Base-by-base conservation (phyloP, 2,329 filamentous ascomycete genomes). In the Amphichorda felina region DNA sequence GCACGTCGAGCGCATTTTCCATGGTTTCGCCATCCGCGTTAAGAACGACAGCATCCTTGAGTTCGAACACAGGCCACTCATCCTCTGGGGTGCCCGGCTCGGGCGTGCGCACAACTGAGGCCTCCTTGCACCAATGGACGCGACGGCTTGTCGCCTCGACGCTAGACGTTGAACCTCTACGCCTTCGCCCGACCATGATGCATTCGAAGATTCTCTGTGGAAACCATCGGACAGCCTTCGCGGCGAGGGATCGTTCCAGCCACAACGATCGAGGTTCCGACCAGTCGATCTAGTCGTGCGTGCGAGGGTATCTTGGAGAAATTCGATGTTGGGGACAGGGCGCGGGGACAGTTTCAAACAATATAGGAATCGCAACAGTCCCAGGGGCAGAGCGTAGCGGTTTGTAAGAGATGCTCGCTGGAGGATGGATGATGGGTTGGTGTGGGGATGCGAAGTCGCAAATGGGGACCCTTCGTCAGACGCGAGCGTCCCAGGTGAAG, bases 41-140 rank as follows among this genome's bases (percentile, higher is more conserved):
- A 41, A 72, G 67, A n/a, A 84, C 65, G 14, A 70, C 63, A 26
- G 70, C 78, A 48, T 82, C 67, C 34, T 51, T 62, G 29, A 86
- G 61, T 5, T 72, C 60, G 48, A 81, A 82, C 33, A 67, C 67
- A 4, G 76, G 72, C 66, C 74, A 81, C 13, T 73, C 56, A 44
- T 63, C 43, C 8, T 50, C 43, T 9, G 33, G 19, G 19, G n/a
- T 34, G 27, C 18, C 26, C 11, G 38, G 13, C 7, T 28, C 13
- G 7, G 49, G 40, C 4, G 47, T 46, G 30, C 48, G 50, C 14
- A 62, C 40, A 25, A 61, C 50, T 1, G 51, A 53, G 10, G 47
- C 45, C 38, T 61, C 58, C 39, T 57, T 48, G 11, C 47, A 46
- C 49, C 54, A 60, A 18, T 43, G 51, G 10, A 53, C 40, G 28